These are phyloP conservation scores for Calonectria fujianensis DNA, from an alignment of 2,329 filamentous ascomycete species.

Conservation along the genomic window DNA sequence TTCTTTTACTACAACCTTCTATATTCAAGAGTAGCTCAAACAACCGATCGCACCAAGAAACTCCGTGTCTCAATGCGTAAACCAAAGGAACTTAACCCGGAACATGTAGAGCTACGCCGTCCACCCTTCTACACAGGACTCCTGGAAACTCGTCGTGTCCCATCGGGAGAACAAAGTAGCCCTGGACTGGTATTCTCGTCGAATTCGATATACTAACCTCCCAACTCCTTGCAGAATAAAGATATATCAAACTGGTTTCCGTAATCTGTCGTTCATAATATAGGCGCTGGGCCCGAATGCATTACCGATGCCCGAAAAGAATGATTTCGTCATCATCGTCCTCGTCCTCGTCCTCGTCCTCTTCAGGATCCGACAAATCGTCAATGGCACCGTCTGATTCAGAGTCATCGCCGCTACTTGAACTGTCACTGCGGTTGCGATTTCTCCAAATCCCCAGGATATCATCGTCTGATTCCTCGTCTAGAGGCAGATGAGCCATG, in stretches of 20 bases:
- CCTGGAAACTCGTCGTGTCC: slow-evolving; percentile 40
- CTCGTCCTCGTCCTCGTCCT: slow-evolving; percentile 70
- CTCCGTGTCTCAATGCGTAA: slow-evolving; percentile 16
- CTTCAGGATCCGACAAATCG: slow-evolving; percentile 64
- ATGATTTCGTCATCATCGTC: slow-evolving; percentile 71
- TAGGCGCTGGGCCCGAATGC: neutral
- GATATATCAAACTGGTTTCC: slow-evolving; percentile 30
- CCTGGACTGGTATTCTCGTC: slow-evolving; percentile 35
- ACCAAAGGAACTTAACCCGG: slow-evolving; percentile 9
- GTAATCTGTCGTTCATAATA: slow-evolving; percentile 15
- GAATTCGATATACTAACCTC: slow-evolving; percentile 43
- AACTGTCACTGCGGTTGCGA: slow-evolving; percentile 66
- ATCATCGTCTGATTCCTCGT: slow-evolving; percentile 72
- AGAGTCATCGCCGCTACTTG: slow-evolving; percentile 68
- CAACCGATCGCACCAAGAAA: slow-evolving; percentile 10
- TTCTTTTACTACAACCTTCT: slow-evolving; percentile 24
- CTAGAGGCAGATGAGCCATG: slow-evolving; percentile 53
- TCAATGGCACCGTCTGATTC: slow-evolving; percentile 66
- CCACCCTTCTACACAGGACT: slow-evolving; percentile 11
- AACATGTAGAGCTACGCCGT: slow-evolving; percentile 22
- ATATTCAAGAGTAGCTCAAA: slow-evolving; percentile 24
- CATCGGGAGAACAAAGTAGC: slow-evolving; percentile 39
- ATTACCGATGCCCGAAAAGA: slow-evolving; percentile 69
- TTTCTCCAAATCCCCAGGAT: slow-evolving; percentile 75
- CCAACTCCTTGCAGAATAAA: slow-evolving; percentile 52